Conservation (phyloP, 177 flowering plant species). For the Vitis hybrid region DNA sequence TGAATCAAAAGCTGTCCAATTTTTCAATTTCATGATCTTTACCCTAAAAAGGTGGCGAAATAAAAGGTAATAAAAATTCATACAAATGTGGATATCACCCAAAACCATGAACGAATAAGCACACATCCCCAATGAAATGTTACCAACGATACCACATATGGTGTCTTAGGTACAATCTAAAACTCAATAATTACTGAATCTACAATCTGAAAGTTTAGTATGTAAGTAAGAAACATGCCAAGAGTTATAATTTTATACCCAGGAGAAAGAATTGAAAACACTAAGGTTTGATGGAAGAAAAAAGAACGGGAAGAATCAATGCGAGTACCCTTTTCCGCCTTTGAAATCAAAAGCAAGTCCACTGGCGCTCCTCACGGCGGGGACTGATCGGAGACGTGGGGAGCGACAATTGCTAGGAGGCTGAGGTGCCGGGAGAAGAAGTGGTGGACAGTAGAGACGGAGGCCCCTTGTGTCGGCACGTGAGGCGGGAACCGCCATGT, state of each 20-base stretch:
- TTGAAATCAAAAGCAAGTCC: conserved; percentile 38
- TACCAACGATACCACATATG: too few species aligned
- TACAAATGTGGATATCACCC: too few species aligned
- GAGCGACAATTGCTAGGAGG: not conserved
- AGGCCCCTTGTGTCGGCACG: conserved; percentile 4
- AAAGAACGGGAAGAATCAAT: not conserved
- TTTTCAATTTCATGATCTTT: not conserved
- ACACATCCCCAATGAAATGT: too few species aligned
- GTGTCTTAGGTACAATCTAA: too few species aligned
- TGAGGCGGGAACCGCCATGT: conserved; percentile 17
- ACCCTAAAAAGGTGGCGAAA: not conserved
- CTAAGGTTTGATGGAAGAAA: not conserved
- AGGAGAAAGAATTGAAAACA: too few species aligned
- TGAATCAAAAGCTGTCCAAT: not conserved
- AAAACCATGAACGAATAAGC: too few species aligned
- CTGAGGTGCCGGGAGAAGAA: conserved; percentile 7
- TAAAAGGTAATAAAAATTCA: too few species aligned
- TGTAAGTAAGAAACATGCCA: too few species aligned
- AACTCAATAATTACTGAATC: too few species aligned
- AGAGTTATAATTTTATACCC: too few species aligned
- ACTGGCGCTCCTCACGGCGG: conserved; percentile 14
- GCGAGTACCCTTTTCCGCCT: conserved; percentile 48
- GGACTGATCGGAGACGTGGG: conserved; percentile 18
- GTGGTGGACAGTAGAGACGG: conserved; percentile 17
- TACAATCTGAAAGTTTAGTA: too few species aligned